Evolutionary conservation across 208 protist genomes (phyloP), one percentile per base, ranked within the genome.

Genomic region (Phytomonas sp.): DNA sequence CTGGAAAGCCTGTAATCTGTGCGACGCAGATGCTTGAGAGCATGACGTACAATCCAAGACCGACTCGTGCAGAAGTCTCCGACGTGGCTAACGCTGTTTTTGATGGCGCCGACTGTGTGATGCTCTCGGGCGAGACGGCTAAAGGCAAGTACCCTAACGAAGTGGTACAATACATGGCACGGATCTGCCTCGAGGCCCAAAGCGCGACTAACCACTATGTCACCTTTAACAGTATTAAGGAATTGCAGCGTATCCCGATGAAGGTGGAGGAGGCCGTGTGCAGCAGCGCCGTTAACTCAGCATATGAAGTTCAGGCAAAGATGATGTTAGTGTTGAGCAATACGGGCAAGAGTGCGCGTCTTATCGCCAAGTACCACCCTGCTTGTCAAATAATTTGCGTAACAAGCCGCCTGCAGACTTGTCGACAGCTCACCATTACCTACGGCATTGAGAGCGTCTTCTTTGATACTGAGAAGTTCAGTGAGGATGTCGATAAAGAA

Each of bases 21-120:
- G 98, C 98, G 11, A 99, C 98, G 53, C 98, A 99, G 84, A 99
- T 99, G 98, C 93, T 99, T 60, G 98, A 99, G 81, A 99, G 91
- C 66, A 97, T 97, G 94, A 97, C 91, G 66, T 81, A 89, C 65
- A 99, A 99, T 78, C 98, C 98, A 30, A 87, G 98, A 60, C 98
- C 98, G 32, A 99, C 99, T n/a, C 92, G 99, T 60, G 98, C 98
- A 40, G 98, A 99, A 87, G 97, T 97, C 34, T 96, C 93, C 5
- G 97, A 98, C 78, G 97, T 99, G 26, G 97, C 97, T 36, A 99
- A 99, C 78, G 98, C 98, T 30, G 97, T 99, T 28, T 92, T 98
- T 63, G 98, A 99, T 84, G 99, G 98, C 56, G 97, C 98, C 8
- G 98, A 99, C 87, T 97, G 92, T 81, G 98, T 99, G 36, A 99